These are phyloP conservation scores for Yamadazyma kanchanaburiensis DNA, from an alignment of 1,139 yeast genomes.

Conservation along the genomic window DNA sequence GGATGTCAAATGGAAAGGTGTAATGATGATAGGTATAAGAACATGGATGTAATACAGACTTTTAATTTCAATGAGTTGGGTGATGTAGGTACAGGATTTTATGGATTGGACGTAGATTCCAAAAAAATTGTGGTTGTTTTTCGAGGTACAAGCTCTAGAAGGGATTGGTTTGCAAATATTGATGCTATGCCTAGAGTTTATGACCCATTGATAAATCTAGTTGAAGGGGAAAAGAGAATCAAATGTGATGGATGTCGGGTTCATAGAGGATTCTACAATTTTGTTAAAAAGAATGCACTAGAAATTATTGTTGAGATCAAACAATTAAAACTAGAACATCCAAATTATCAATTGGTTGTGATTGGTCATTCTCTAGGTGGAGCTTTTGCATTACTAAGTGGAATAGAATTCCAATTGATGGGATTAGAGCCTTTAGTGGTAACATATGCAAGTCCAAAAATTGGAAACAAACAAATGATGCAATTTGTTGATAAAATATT, in stretches of 20 bases:
- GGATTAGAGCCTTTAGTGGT: conserved; percentile 53
- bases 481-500: conserved; percentile 52
- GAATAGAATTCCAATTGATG: conserved; percentile 51
- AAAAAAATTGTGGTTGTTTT: conserved; percentile 41
- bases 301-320: conserved; percentile 31
- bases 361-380: conserved; percentile 78
- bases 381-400: conserved; percentile 59
- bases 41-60: conserved; percentile 30
- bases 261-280: conserved; percentile 56
- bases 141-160: conserved; percentile 55
- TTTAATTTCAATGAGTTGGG: conserved; percentile 39
- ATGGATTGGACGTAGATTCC: conserved; percentile 37
- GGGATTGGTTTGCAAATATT: conserved; percentile 58
- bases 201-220: conserved; percentile 25
- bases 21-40: conserved; percentile 12
- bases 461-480: conserved; percentile 53
- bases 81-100: conserved; percentile 51
- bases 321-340: conserved; percentile 26
- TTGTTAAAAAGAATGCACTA: conserved; percentile 36
- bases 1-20: conserved; percentile 23
- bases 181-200: conserved; percentile 39
- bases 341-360: conserved; percentile 48
- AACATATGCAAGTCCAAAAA: conserved; percentile 59
- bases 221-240: conserved; percentile 11
- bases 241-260: conserved; percentile 49